Base-by-base conservation (phyloP, 1,284 basidiomycete genomes). In the Rhodotorula sp. region DNA sequence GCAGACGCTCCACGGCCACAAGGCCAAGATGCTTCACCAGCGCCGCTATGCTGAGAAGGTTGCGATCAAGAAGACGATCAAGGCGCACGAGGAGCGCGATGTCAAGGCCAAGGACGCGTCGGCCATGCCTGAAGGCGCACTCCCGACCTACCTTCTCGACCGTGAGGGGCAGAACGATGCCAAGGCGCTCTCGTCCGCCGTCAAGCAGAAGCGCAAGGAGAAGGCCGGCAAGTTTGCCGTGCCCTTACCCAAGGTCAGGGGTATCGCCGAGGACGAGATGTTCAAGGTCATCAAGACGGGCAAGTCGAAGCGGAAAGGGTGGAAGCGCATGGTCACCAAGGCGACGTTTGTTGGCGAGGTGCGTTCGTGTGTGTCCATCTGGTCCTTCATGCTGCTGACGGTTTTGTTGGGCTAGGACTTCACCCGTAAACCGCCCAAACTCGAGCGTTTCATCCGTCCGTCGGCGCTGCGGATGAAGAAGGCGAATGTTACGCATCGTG, bases 311-410 rank as follows among this genome's bases (percentile, higher is more conserved):
- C 88, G 87, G 80, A 99, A 99, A 82, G 87, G 90, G 34, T 99
- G 96, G 96, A 99, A 99, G 84, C 87, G 96, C 76, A 98, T 99
- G 95, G 92, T 99, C 74, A 97, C 94, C 75, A 99, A 99, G 83
- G 94, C 95, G 56, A 98, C 95, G 3, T 99, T 99, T 80, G 95
- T 99, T 54, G 95, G 95, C 49, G 77, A 78, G 59, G 59, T 61
- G 39, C 29, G 59, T 44, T 4, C 0, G 39, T 13, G 39, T 44
- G 39, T 13, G 39, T 44, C 39, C 3, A 44, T 30, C 7, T 20
- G 7, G 10, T 32, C 22, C 11, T 22, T 9, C 8, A 4, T n/a
- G 46, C 10, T 4, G 9, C 58, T 49, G 58, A 36, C 24, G 34
- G 97, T 3, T 6, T 19, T 3, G 20, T 15, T 20, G 15, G 15